These are phyloP conservation scores for Wallacemonas collosoma DNA, from an alignment of 208 protist genomes.

Conservation along the genomic window DNA sequence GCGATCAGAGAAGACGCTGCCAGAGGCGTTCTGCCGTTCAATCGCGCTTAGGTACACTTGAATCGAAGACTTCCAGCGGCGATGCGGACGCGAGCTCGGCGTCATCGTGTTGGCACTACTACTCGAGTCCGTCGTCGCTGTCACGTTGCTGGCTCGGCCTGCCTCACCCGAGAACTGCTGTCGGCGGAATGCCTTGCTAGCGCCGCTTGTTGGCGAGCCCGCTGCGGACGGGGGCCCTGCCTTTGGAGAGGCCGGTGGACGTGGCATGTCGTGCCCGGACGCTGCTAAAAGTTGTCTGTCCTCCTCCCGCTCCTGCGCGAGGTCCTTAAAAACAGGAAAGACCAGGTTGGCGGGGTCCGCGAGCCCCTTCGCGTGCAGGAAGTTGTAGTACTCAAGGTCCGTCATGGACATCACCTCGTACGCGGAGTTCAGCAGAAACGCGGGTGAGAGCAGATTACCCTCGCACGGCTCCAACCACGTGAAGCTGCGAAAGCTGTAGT, in stretches of 20 bases:
- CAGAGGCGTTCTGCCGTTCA: constrained; percentile 15
- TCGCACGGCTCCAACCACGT: constrained; percentile 50
- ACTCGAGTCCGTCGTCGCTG: constrained; percentile 17
- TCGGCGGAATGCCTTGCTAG: constrained; percentile 1
- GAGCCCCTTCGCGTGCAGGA: constrained; percentile 30
- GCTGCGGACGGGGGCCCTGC: background rate
- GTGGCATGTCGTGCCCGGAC: background rate
- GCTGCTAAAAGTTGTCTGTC: constrained; percentile 23
- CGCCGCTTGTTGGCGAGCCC: background rate
- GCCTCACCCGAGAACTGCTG: background rate
- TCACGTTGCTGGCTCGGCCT: background rate
- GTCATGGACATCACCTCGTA: constrained; percentile 48
- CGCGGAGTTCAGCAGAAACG: constrained; percentile 39
- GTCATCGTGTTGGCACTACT: background rate
- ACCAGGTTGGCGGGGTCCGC: constrained; percentile 19
- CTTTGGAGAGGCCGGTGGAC: background rate
- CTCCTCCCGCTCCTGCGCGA: constrained; percentile 14
- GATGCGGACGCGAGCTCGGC: background rate
- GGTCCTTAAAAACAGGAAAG: constrained; percentile 35
- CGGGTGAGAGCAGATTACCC: constrained; percentile 49
- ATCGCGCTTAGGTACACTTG: constrained; percentile 16
- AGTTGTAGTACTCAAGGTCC: constrained; percentile 43
- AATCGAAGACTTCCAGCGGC: constrained; percentile 2
- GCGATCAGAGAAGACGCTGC: constrained; percentile 8
- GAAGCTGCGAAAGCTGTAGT: constrained; percentile 43